A percentile compares a stretch with the other conserved stretches of the same genome.
Conservation (phyloP, 139 green algal genomes). For the Chlamydomonas incerta region DNA sequence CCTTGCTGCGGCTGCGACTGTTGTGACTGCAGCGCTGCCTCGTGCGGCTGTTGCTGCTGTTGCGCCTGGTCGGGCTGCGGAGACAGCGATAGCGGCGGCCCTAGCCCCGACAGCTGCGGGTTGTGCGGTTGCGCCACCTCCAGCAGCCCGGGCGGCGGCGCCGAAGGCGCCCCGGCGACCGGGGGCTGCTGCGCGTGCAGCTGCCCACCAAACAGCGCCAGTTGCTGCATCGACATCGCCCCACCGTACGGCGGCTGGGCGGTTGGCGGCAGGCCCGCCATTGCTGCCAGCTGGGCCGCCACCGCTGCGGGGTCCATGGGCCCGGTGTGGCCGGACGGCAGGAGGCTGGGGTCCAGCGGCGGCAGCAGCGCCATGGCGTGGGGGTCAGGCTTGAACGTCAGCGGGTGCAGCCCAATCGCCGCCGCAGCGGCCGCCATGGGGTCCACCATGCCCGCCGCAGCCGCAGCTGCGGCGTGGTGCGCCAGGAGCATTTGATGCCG, state of each 20-base stretch:
- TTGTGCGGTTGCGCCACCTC: background rate
- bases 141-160: background rate
- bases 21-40: too few relatives aligned
- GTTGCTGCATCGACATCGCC: background rate
- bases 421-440: background rate
- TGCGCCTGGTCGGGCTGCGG: background rate
- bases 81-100: background rate
- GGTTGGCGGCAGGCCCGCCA: too few relatives aligned
- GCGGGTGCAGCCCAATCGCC: background rate
- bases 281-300: background rate
- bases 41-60: too few relatives aligned
- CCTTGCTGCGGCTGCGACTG: background rate
- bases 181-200: background rate
- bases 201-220: background rate
- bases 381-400: background rate
- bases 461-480: background rate
- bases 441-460: background rate
- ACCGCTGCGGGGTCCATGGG: background rate
- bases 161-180: background rate
- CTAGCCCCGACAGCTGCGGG: background rate
- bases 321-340: background rate
- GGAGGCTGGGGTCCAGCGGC: background rate
- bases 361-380: background rate
- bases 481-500: background rate
- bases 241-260: too few relatives aligned